Evolutionary conservation across 2,329 filamentous ascomycete species (phyloP), one percentile per base, ranked within the genome.

Genomic region (Talaromyces sp.): DNA sequence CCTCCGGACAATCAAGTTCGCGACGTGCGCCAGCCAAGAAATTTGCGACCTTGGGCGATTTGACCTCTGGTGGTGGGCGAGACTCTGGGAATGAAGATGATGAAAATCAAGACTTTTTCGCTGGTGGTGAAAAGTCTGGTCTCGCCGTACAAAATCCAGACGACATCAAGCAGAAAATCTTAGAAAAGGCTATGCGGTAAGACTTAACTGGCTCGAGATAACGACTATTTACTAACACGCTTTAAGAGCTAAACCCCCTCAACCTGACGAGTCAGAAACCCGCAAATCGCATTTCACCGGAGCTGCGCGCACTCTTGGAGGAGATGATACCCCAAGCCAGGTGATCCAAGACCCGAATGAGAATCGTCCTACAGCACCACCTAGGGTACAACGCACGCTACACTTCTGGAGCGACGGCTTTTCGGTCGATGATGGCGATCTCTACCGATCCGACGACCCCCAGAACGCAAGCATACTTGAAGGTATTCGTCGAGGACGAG

Each of bases 381-480:
- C 81, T 65, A 83, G 83, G 31, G 85, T 87, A 27, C 82, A 82
- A 45, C 82, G 87, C 63, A 84, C 82, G 27, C 81, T 89, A 48
- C 86, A 89, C 70, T 84, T 89, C 68, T 89, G 87, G 87, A 79
- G 82, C 6, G 85, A 89, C 72, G 87, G 87, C 24, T 88, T 89
- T 71, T 88, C 86, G 3, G 85, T 89, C 43, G 87, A 89, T 69
- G 87, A 89, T 67, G 87, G 87, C 5, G 82, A 85, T 37, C 81
- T 89, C 39, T 87, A 84, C 76, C 82, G 85, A 69, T 85, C 86
- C 67, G 85, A 88, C 67, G 86, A 89, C 70, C 86, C 87, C 1
- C 82, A 82, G 1, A 89, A 89, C 70, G 84, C 85, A 22, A 81
- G 82, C 62, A 86, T 87, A 31, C 79, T 89, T 39, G 82, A 86